These are phyloP conservation scores for Cladosporium sp. DNA, from an alignment of 2,329 filamentous ascomycete species.

Conservation along the genomic window DNA sequence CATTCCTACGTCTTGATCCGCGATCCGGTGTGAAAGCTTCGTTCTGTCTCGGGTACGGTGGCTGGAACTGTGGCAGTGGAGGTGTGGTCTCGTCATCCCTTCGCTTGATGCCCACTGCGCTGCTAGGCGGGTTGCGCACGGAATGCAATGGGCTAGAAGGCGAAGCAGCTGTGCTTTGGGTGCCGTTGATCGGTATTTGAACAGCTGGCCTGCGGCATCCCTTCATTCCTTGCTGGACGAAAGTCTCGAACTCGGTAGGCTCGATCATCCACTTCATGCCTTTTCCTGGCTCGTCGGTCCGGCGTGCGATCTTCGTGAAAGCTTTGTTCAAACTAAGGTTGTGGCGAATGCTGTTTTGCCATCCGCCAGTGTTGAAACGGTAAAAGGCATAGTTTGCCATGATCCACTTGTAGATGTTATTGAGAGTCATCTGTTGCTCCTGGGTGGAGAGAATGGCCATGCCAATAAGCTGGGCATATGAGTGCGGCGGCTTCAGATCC, in stretches of 20 bases:
- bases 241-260: conserved; percentile 77
- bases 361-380: conserved; percentile 76
- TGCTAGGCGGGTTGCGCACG: conserved; percentile 15
- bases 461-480: conserved; percentile 94
- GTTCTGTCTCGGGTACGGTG: conserved; percentile 39
- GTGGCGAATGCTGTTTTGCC: conserved; percentile 98
- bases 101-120: conserved; percentile 42
- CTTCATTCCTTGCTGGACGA: conserved; percentile 64
- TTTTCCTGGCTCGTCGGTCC: conserved; percentile 93
- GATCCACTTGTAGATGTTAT: conserved; percentile 92
- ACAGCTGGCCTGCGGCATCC: conserved; percentile 36
- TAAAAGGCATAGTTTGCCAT: conserved; percentile 91
- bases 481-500: conserved; percentile 92
- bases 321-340: conserved; percentile 93
- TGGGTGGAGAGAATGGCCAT: conserved; percentile 86
- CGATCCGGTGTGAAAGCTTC: conserved; percentile 54
- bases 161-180: conserved; percentile 35
- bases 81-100: conserved; percentile 36
- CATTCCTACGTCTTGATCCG: conserved; percentile 39
- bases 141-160: conserved; percentile 55
- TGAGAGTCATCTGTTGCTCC: conserved; percentile 84
- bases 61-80: conserved; percentile 35
- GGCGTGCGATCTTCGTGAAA: conserved; percentile 87
- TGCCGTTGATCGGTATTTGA: conserved; percentile 27
- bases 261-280: conserved; percentile 99